These are phyloP conservation scores for Dichomitus squalens DNA, from an alignment of 1,284 basidiomycete genomes.

Conservation along the genomic window DNA sequence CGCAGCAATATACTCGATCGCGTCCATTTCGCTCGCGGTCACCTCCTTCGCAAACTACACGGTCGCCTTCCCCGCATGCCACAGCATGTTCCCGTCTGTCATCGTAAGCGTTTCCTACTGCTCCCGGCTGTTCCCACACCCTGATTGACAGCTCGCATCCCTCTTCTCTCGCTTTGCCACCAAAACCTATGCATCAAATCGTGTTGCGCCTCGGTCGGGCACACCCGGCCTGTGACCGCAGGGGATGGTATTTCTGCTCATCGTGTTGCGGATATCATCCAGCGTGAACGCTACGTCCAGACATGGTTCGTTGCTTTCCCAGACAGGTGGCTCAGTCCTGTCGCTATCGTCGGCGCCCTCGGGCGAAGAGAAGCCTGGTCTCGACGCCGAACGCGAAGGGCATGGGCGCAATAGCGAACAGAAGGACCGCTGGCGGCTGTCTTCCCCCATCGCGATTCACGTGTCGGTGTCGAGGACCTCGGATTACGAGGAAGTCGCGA, in stretches of 20 bases:
- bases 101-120: constrained; percentile 12
- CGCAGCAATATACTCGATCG: constrained; percentile 22
- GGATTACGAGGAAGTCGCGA: not conserved
- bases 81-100: constrained; percentile 19
- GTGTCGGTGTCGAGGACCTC: not conserved
- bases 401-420: not conserved
- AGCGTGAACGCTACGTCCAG: not conserved
- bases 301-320: not conserved
- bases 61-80: constrained; percentile 13
- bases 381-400: not conserved
- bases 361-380: too few species aligned
- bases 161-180: not conserved
- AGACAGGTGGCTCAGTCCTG: not conserved
- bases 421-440: not conserved
- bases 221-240: too few species aligned
- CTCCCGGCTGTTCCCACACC: not conserved
- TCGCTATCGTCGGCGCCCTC: not conserved
- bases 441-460: not conserved
- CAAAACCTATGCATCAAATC: too few species aligned
- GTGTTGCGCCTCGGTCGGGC: too few species aligned
- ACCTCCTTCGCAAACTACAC: constrained; percentile 19
- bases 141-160: not conserved
- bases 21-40: constrained; percentile 17
- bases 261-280: constrained; percentile 16
- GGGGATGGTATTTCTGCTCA: constrained; percentile 22